Base-by-base conservation (phyloP, 352 stramenopile genomes). In the Globisporangium spiculum region DNA sequence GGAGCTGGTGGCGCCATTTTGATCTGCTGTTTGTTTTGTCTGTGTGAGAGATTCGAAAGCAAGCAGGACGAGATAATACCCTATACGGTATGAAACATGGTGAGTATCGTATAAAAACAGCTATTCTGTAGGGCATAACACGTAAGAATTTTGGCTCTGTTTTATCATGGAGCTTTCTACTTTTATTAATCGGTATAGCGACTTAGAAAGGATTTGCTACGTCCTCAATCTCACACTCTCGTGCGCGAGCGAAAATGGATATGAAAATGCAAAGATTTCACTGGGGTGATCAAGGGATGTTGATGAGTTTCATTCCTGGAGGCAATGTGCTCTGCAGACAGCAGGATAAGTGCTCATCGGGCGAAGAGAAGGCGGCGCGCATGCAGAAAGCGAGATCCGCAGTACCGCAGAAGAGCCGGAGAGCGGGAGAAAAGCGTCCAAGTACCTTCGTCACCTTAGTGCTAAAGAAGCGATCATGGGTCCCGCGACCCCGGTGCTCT, bases 381-480 rank as follows among this genome's bases (percentile, higher is more conserved):
- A n/a, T 44, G 27, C 52, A 60, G 57, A 38, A 32, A 63, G 32
- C 30, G 44, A 57, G 46, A 67, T 58, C 46, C 52, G 41, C 16
- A n/a, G 12, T 60, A 60, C 41, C 63, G 32, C n/a, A 34, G 50
- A 52, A 52, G 62, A 67, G 75, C 60, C 68, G 63, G 75, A 74
- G 71, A 68, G 60, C 67, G 12, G 56, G 56, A 62, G 53, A 59
- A 66, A 50, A 38, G n/a, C 56, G 56, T 32, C 30, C 56, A 57
- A 78, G 83, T 89, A 91, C 83, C 81, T 89, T 91, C 81, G 64
- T 81, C 81, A 82, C 81, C 83, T 89, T 88, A 69, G 78, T 72
- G 75, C 65, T 70, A 69, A 62, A 63, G 36, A 78, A 71, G 76
- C 77, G 79, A 91, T 92, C 83, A 89, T 88, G 81, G 80, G 84